phyloP scores from a whole-genome alignment of 1,284 basidiomycete genomes.

The Malassezia psittaci region DNA sequence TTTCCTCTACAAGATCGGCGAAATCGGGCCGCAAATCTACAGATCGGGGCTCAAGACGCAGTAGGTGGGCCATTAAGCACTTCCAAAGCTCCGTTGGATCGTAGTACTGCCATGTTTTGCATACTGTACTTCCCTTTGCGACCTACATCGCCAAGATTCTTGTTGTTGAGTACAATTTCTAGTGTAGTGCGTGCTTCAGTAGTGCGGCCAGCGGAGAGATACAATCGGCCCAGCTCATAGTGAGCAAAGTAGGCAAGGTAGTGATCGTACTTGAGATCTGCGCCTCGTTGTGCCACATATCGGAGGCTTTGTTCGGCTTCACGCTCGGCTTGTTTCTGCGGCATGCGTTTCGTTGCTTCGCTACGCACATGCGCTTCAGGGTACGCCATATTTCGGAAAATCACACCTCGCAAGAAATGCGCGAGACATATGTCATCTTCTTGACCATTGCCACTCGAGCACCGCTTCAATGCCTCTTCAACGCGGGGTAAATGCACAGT shows the following conservation, averaged over 20 bases:
- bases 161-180: conserved; percentile 34
- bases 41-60: background rate
- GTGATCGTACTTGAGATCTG: conserved; percentile 34
- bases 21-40: background rate
- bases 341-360: conserved; percentile 23
- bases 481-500: conserved; percentile 29
- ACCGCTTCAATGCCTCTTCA: conserved; percentile 26
- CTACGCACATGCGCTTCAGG: conserved; percentile 40
- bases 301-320: conserved; percentile 33
- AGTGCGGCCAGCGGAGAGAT: conserved; percentile 21
- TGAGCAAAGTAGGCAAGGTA: conserved; percentile 46
- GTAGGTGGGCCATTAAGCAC: conserved; percentile 2
- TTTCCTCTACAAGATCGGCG: background rate
- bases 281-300: conserved; percentile 31
- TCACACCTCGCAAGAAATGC: conserved; percentile 44
- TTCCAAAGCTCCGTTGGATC: conserved; percentile 36
- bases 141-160: conserved; percentile 34
- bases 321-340: conserved; percentile 24
- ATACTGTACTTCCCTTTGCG: conserved; percentile 45
- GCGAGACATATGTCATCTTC: conserved; percentile 42
- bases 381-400: conserved; percentile 41
- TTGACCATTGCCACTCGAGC: conserved; percentile 24
- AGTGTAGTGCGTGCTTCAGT: conserved; percentile 31
- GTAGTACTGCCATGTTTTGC: conserved; percentile 45
- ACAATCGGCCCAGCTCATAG: conserved; percentile 44